Base-by-base conservation (phyloP, 2,329 filamentous ascomycete genomes). In the Fusarium devonianum region DNA sequence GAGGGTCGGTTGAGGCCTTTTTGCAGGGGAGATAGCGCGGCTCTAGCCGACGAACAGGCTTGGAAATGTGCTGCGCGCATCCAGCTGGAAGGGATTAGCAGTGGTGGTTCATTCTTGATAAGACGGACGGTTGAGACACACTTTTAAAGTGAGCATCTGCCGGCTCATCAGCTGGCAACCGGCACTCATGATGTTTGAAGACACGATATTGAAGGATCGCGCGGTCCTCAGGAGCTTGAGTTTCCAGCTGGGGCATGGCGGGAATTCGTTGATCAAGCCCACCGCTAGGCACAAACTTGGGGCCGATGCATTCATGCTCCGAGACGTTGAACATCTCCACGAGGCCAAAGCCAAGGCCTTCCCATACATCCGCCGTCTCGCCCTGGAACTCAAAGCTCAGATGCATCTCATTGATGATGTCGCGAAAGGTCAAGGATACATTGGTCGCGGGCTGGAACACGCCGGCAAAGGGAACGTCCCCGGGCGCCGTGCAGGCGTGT, bases 401-500 rank as follows among this genome's bases (percentile, higher is more conserved):
- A 14, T 34, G 33, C 39, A 49, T 34, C 23, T 49, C 34, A n/a
- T 49, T 11, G 1, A 49, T 3, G 7, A 49, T 28, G 11, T 44
- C 33, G 26, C 39, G 38, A 32, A 48, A 48, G 5, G 37, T 42
- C 19, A 41, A 23, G 25, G 32, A 36, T 13, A 17, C 30, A 19
- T 25, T 13, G 6, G 29, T 11, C 6, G 17, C 22, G 8, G 37
- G 30, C 13, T 41, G n/a, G 29, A 48, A 48, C 2, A 22, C 18
- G 30, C 38, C 38, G 32, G 38, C 38, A 22, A 41, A 33, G n/a
- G n/a, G n/a, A n/a, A n/a, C n/a, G n/a, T n/a, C n/a, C n/a, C n/a
- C n/a, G n/a, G n/a, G n/a, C 4, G 58, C 36, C 3, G 7, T 65
- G 2, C 42, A 63, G 12, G 60, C 54, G 3, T 64, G 58, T 4